These are phyloP conservation scores for Mycena haematopus DNA, from an alignment of 768 basidiomycete genomes.

Conservation along the genomic window DNA sequence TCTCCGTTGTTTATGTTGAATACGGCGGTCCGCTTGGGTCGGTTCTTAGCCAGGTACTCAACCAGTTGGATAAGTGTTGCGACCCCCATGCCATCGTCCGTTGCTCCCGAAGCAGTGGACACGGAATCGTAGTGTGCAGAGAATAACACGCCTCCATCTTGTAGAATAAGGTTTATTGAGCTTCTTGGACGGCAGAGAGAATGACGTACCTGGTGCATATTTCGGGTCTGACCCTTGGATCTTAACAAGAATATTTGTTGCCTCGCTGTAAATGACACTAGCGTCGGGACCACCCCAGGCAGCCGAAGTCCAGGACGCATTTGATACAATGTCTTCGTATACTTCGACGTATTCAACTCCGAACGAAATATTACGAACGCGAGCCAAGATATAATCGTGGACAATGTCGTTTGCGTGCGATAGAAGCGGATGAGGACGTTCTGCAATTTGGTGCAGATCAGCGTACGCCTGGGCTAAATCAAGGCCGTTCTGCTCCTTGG, in stretches of 20 bases:
- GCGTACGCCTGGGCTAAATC: conserved; percentile 60
- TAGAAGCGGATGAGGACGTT: conserved; percentile 77
- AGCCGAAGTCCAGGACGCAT: conserved; percentile 46
- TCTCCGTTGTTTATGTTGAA: conserved; percentile 91
- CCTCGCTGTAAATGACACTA: conserved; percentile 53
- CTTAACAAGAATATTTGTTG: conserved; percentile 57
- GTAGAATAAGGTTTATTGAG: conserved; percentile 62
- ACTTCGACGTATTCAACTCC: conserved; percentile 54
- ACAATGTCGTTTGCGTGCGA: conserved; percentile 79
- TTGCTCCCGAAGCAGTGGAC: conserved; percentile 74
- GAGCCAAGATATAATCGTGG: conserved; percentile 61
- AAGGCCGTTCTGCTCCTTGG: conserved; percentile 50
- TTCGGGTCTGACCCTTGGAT: conserved; percentile 37
- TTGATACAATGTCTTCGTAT: conserved; percentile 55
- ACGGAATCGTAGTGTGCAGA: conserved; percentile 88
- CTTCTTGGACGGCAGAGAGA: conserved; percentile 53
- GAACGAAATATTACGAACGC: conserved; percentile 54
- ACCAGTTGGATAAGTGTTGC: conserved; percentile 71
- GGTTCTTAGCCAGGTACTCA: conserved; percentile 55
- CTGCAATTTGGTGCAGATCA: conserved; percentile 67
- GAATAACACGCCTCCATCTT: conserved; percentile 61
- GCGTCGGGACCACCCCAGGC: conserved; percentile 5
- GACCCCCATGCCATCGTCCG: conserved; percentile 81
- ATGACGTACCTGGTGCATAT: conserved; percentile 12
- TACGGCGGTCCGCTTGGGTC: conserved; percentile 65